Evolutionary conservation across 2,329 filamentous ascomycete genomes (phyloP).

Genomic region (Karstenula rhodostoma): DNA sequence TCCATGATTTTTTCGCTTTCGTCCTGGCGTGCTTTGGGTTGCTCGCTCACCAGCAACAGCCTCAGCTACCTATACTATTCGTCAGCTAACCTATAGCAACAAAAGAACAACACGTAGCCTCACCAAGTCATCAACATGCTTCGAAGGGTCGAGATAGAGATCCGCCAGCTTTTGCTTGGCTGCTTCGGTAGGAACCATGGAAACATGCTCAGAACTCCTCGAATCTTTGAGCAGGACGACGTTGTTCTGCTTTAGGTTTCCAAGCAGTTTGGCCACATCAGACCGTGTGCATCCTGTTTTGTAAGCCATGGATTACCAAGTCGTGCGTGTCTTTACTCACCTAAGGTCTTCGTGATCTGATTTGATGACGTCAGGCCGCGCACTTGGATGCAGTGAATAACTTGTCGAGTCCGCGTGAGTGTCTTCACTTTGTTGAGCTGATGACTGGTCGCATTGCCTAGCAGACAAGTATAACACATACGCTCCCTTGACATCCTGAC

Average conservation of each 20-base stretch:
- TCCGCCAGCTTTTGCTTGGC: neutral
- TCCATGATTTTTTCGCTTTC: conserved; percentile 6
- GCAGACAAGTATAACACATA: conserved; percentile 55
- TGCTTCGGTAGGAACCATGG: neutral
- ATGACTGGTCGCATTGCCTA: conserved; percentile 29
- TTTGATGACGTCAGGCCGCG: neutral
- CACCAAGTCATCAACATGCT: neutral
- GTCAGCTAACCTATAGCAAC: neutral
- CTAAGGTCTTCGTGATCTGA: conserved; percentile 4
- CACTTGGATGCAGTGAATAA: conserved; percentile 21
- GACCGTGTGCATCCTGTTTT: neutral
- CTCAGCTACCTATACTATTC: neutral
- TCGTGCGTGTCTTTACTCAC: neutral
- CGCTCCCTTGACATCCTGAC: conserved; percentile 50
- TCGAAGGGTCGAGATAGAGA: conserved; percentile 5
- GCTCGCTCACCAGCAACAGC: neutral
- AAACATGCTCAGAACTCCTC: neutral
- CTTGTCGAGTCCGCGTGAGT: conserved; percentile 26
- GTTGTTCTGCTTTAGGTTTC: conserved; percentile 5
- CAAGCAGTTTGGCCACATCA: neutral
- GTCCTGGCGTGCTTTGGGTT: neutral
- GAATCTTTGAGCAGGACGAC: neutral
- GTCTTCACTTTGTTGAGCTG: conserved; percentile 26
- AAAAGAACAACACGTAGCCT: neutral
- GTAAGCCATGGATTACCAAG: neutral